Evolutionary conservation across 208 protist genomes (phyloP).

Genomic region (Trypanosomatidae sp.): DNA sequence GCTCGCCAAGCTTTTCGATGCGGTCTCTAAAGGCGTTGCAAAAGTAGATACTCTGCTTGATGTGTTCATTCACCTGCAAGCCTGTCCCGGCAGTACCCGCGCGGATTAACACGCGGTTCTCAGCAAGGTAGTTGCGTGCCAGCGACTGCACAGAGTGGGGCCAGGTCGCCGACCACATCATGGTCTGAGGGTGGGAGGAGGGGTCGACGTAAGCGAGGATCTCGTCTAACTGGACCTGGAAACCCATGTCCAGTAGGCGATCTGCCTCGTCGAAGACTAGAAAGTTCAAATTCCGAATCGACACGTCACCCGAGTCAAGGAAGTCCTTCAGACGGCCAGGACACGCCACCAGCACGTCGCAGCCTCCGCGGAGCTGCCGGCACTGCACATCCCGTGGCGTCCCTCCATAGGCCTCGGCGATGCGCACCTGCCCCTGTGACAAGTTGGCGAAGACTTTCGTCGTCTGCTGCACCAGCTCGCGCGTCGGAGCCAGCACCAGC

Average conservation of each 20-base stretch:
- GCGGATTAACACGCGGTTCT: conserved; percentile 80
- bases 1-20: conserved; percentile 59
- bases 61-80: conserved; percentile 84
- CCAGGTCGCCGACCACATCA: conserved; percentile 98
- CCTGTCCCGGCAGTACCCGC: conserved; percentile 84
- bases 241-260: conserved; percentile 94
- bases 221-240: conserved; percentile 91
- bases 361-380: conserved; percentile 61
- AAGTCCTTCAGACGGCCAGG: conserved; percentile 98
- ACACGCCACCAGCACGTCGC: conserved; percentile 96
- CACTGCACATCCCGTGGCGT: conserved; percentile 64
- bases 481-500: conserved; percentile 98
- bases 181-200: conserved; percentile 84
- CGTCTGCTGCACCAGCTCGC: conserved; percentile 98
- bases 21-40: conserved; percentile 50
- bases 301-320: conserved; percentile 90
- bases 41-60: conserved; percentile 80
- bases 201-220: conserved; percentile 91
- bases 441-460: conserved; percentile 94
- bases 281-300: conserved; percentile 89
- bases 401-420: conserved; percentile 86
- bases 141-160: conserved; percentile 82
- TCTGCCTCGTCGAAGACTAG: conserved; percentile 99
- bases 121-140: conserved; percentile 83
- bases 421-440: conserved; percentile 42